Conservation (phyloP, 148 eudicot species). For the Vaccinium myrtillus region DNA sequence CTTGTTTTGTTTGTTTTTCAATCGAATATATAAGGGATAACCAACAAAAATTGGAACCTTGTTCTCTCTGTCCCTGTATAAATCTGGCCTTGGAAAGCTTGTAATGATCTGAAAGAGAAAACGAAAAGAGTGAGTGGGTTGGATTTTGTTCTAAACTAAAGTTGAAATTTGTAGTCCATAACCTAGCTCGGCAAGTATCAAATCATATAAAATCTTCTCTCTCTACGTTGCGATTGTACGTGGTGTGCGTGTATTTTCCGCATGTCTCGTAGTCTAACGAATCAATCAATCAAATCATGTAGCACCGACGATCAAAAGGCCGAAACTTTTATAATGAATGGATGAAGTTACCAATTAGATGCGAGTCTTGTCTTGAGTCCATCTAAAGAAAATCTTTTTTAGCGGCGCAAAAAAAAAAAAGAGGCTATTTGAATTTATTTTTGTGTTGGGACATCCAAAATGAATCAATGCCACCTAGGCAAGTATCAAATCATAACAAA, state of each 20-base stretch:
- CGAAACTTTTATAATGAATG: neutral
- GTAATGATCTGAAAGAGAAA: neutral
- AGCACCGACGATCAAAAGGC: neutral
- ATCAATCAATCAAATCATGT: neutral
- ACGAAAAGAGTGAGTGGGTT: neutral
- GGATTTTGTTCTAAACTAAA: neutral
- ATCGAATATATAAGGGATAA: constrained; percentile 43
- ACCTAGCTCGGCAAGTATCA: neutral
- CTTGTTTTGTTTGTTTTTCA: neutral
- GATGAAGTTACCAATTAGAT: neutral
- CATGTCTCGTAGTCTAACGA: neutral
- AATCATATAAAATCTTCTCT: neutral
- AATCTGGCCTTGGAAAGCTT: neutral
- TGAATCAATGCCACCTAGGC: too few relatives aligned
- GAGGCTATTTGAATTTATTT: too few relatives aligned
- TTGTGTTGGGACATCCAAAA: too few relatives aligned
- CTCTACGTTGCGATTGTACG: neutral
- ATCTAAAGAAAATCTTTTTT: too few relatives aligned
- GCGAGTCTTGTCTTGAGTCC: too few relatives aligned
- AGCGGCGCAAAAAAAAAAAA: too few relatives aligned
- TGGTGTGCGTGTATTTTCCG: neutral
- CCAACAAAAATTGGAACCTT: constrained; percentile 71
- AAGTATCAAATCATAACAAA: too few relatives aligned
- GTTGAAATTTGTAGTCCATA: neutral
- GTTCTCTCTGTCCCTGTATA: constrained; percentile 36